phyloP scores from a whole-genome alignment of 179 eudicot species.

The Dionaea muscipula region DNA sequence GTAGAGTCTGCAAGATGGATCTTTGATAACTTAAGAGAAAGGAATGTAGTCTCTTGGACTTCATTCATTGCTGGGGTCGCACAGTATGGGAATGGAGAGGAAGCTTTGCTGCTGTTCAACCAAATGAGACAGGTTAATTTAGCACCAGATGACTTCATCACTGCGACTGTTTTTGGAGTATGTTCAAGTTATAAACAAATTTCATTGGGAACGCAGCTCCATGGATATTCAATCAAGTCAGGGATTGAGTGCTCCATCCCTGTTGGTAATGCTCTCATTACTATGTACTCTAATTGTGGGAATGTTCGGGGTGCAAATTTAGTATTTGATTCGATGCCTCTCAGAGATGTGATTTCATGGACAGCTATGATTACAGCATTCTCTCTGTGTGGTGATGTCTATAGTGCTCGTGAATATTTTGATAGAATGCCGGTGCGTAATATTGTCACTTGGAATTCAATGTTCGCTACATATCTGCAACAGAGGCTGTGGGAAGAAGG shows the following conservation, averaged over 20 bases:
- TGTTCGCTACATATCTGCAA: slow-evolving; percentile 12
- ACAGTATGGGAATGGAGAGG: slow-evolving; percentile 12
- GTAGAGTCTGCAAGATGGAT: slow-evolving; percentile 19
- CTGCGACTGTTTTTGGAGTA: slow-evolving; percentile 25
- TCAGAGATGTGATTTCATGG: slow-evolving; percentile 44
- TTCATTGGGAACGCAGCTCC: slow-evolving; percentile 22
- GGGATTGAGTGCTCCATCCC: slow-evolving; percentile 21
- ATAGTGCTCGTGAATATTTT: slow-evolving; percentile 14
- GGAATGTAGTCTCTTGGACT: slow-evolving; percentile 24
- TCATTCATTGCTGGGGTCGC: slow-evolving; percentile 19
- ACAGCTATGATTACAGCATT: slow-evolving; percentile 39
- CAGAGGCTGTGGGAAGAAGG: slow-evolving; percentile 23
- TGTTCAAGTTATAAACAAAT: slow-evolving; percentile 19
- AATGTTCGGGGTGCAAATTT: slow-evolving; percentile 23
- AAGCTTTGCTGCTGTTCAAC: slow-evolving; percentile 24
- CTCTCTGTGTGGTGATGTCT: slow-evolving; percentile 26
- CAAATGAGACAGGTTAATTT: slow-evolving; percentile 22
- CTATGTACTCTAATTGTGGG: slow-evolving; percentile 30
- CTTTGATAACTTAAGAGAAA: slow-evolving; percentile 16
- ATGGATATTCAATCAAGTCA: slow-evolving; percentile 20
- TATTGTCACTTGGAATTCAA: slow-evolving; percentile 20
- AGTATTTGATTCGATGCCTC: slow-evolving; percentile 28
- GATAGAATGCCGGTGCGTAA: slow-evolving; percentile 18
- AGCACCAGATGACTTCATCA: slow-evolving; percentile 20
- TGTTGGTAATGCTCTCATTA: slow-evolving; percentile 28